These are phyloP conservation scores for Lasiosphaeriaceae sp. DNA, from an alignment of 495 filamentous ascomycete species.

Conservation along the genomic window DNA sequence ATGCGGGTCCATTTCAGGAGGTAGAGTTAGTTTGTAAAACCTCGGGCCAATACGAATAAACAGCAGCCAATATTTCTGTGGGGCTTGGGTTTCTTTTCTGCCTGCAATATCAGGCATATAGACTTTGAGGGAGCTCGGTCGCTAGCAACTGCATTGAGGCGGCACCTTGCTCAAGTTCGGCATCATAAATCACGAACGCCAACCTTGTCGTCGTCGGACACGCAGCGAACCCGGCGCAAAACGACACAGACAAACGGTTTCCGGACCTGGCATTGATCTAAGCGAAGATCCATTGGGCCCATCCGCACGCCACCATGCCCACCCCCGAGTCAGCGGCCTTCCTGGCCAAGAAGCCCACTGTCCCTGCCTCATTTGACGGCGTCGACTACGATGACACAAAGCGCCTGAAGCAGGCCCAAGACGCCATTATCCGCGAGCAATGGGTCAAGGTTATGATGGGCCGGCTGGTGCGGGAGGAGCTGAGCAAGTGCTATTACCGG, in stretches of 20 bases:
- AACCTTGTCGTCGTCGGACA: background rate
- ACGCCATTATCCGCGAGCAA: conserved; percentile 91
- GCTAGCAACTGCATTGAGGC: background rate
- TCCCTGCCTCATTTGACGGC: conserved; percentile 91
- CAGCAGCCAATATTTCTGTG: no score
- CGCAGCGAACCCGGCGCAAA: background rate
- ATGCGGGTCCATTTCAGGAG: no score
- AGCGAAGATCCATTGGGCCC: background rate
- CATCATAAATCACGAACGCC: background rate
- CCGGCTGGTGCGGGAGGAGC: conserved; percentile 83
- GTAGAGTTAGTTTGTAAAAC: no score
- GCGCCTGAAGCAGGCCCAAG: conserved; percentile 87
- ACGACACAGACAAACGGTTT: background rate
- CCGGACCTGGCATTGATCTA: conserved; percentile 1
- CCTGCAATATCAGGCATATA: background rate
- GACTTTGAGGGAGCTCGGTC: background rate
- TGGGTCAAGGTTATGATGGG: conserved; percentile 99
- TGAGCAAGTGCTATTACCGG: conserved; percentile 90
- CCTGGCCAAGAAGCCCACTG: conserved; percentile 90
- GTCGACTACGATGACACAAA: conserved; percentile 94
- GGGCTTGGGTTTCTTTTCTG: background rate
- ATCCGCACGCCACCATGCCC: conserved; percentile 48
- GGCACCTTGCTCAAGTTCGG: background rate
- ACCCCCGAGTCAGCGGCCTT: conserved; percentile 91
- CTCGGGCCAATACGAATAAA: no score